Evolutionary conservation across 495 filamentous ascomycete genomes (phyloP).

Genomic region (Penicillium arizonense): DNA sequence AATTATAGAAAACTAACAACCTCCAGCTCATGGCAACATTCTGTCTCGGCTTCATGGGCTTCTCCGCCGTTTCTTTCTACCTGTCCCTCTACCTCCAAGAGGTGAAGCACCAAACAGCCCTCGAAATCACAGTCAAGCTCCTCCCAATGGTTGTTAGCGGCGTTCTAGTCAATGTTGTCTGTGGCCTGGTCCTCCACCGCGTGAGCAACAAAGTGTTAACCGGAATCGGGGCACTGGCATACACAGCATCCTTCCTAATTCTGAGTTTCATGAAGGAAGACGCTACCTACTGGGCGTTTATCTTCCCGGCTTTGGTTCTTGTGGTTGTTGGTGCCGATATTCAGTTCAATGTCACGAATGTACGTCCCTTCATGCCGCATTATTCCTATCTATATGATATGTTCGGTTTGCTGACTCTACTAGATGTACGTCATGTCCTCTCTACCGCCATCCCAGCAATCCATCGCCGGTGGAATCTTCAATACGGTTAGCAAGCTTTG

Average conservation of each 20-base stretch:
- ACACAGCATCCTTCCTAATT: constrained; percentile 51
- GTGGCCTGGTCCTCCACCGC: constrained; percentile 54
- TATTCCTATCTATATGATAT: not conserved
- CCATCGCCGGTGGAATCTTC: constrained; percentile 38
- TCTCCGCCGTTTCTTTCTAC: constrained; percentile 33
- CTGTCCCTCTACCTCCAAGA: constrained; percentile 45
- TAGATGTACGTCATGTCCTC: constrained; percentile 42
- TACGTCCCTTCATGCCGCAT: constrained; percentile 10
- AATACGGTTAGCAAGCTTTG: constrained; percentile 37
- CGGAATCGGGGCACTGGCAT: constrained; percentile 40
- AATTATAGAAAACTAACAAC: not conserved
- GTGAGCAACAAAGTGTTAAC: constrained; percentile 50
- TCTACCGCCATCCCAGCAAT: constrained; percentile 32
- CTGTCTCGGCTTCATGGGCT: constrained; percentile 39
- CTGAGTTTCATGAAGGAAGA: constrained; percentile 44
- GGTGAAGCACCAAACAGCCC: constrained; percentile 36
- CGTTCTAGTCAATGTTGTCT: constrained; percentile 50
- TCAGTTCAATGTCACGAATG: constrained; percentile 61
- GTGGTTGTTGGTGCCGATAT: constrained; percentile 56
- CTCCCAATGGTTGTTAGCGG: constrained; percentile 56
- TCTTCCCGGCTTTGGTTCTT: constrained; percentile 50
- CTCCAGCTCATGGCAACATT: constrained; percentile 29
- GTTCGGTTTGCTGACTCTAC: not conserved
- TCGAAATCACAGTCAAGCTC: constrained; percentile 51
- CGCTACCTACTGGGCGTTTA: constrained; percentile 56